Base-by-base conservation (phyloP, 371 early-diverging fungal species). In the Rhizopus delemar region DNA sequence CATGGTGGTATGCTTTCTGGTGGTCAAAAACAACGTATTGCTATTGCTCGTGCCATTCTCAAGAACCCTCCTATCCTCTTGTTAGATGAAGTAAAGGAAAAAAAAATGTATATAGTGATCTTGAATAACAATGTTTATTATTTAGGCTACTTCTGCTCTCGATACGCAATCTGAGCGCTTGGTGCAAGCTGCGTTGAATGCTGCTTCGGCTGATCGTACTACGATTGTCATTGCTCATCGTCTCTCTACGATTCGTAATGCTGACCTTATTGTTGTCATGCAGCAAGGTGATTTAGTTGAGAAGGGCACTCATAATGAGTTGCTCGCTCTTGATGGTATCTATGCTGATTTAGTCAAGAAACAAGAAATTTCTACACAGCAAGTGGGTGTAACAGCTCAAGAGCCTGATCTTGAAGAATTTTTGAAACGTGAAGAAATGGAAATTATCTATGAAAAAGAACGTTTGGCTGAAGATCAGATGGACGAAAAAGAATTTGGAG, bases 171-270 rank as follows among this genome's bases (percentile, higher is more conserved):
- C 90, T 8, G 96, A 97, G 67, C 75, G 87, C 15, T 65, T 41
- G 90, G 93, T 94, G 0, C 93, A 93, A 70, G 74, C 69, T 13
- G 92, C 93, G 1, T 67, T 93, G 32, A 95, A 95, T 49, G 74
- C 69, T 15, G 95, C 94, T 7, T 54, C 90, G 15, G 57, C 66
- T 13, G 81, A 87, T 43, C 81, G 96, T 31, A 95, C 96, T 0
- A 95, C 96, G 1, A 85, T 99, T 36, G 89, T 95, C 2, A 89
- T 98, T 62, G 97, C 97, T 0, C 97, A 97, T 69, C 85, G 92
- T 22, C 78, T 93, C 1, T 88, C 91, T 29, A 93, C 93, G 3
- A 82, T 89, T 43, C 77, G 79, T 41, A 86, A 93, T 63, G 90
- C 95, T 1, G 90, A 96, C 63, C 62, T 83, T 38, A 96, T 98